Evolutionary conservation across 2,329 filamentous ascomycete species (phyloP).

Genomic region (Cercospora sp.): DNA sequence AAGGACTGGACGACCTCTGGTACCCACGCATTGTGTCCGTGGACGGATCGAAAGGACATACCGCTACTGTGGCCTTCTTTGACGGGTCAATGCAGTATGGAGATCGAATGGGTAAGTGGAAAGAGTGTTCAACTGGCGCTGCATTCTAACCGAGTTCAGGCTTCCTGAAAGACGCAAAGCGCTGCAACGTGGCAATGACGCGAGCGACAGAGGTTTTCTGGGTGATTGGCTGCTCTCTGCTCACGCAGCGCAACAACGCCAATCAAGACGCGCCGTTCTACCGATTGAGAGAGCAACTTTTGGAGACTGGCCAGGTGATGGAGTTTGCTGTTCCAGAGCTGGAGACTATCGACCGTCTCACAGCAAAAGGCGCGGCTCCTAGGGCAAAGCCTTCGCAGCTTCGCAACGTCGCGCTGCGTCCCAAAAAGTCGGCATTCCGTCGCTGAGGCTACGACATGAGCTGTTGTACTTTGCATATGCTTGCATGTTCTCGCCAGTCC

Average conservation of each 20-base stretch:
- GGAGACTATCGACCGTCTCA: neutral
- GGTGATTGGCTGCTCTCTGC: constrained; percentile 18
- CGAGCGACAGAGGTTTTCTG: constrained; percentile 28
- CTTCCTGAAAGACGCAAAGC: constrained; percentile 22
- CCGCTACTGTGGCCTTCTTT: constrained; percentile 24
- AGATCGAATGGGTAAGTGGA: neutral
- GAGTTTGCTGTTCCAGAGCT: neutral
- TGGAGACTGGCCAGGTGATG: neutral
- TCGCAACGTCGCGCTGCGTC: neutral
- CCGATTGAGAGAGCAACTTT: neutral
- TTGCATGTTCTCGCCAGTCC: neutral
- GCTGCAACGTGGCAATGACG: constrained; percentile 29
- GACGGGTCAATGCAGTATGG: constrained; percentile 16
- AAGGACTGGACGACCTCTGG: neutral
- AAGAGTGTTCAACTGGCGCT: no score
- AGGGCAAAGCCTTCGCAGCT: neutral
- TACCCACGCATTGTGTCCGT: constrained; percentile 24
- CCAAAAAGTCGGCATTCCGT: no score
- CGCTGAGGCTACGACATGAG: neutral
- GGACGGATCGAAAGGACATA: constrained; percentile 23
- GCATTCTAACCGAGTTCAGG: neutral
- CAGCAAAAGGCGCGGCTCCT: neutral
- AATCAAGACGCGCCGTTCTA: neutral
- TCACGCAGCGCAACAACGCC: no score
- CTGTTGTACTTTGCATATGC: neutral